phyloP scores from a whole-genome alignment of 805 yeast genomes.

The Nakazawaea laoshanensis region DNA sequence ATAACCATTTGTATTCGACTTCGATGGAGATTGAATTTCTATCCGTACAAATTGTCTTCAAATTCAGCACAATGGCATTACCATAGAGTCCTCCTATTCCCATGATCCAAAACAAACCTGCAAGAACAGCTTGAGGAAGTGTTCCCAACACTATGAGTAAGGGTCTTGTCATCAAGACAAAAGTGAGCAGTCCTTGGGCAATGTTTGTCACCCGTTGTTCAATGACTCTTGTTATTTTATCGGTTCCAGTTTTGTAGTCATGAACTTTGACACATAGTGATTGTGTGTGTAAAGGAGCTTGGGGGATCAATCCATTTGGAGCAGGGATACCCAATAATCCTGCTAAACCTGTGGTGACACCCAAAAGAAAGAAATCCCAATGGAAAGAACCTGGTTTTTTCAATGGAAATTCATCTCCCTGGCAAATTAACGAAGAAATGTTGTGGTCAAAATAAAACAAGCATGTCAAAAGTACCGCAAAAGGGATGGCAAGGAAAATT shows the following conservation, averaged over 20 bases:
- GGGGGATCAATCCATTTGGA: constrained; percentile 95
- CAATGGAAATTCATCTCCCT: constrained; percentile 71
- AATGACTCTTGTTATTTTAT: constrained; percentile 47
- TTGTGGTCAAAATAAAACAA: constrained; percentile 94
- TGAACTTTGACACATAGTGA: constrained; percentile 55
- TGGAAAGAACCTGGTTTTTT: constrained; percentile 87
- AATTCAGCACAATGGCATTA: constrained; percentile 54
- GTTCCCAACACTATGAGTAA: constrained; percentile 68
- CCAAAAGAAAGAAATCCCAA: constrained; percentile 82
- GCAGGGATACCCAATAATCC: constrained; percentile 91
- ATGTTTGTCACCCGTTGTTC: constrained; percentile 87
- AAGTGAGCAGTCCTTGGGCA: constrained; percentile 72
- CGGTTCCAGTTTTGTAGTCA: constrained; percentile 21
- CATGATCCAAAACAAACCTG: constrained; percentile 92
- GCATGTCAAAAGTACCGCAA: constrained; percentile 77
- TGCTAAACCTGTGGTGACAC: constrained; percentile 78
- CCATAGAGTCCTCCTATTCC: constrained; percentile 71
- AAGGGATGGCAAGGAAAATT: constrained; percentile 86
- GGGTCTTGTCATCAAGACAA: constrained; percentile 89
- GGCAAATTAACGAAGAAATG: constrained; percentile 89
- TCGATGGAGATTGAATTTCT: no score
- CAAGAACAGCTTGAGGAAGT: constrained; percentile 88
- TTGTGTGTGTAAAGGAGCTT: constrained; percentile 88
- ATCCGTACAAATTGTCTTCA: constrained; percentile 60
- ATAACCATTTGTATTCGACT: constrained; percentile 36